These are phyloP conservation scores for Brassica balearica DNA, from an alignment of 441 rosid genomes.

Conservation along the genomic window DNA sequence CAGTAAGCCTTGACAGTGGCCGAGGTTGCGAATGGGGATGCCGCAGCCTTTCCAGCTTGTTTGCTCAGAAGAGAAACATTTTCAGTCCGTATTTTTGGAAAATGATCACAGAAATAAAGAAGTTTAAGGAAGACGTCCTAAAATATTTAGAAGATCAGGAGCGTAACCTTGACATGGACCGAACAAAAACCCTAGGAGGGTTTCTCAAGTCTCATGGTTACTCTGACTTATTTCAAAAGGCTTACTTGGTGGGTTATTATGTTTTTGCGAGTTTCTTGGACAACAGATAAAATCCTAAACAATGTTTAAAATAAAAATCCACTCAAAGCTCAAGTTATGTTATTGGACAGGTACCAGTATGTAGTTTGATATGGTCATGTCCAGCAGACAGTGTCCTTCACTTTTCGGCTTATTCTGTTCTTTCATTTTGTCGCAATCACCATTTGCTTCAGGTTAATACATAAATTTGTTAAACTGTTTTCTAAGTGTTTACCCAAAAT, in stretches of 20 bases:
- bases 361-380: slow-evolving; percentile 84
- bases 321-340: neutral
- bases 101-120: slow-evolving; percentile 67
- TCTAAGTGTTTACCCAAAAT: neutral
- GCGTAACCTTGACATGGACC: slow-evolving; percentile 57
- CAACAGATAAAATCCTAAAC: neutral
- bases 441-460: slow-evolving; percentile 72
- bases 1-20: slow-evolving; percentile 76
- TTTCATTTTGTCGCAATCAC: slow-evolving; percentile 80
- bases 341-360: slow-evolving; percentile 62
- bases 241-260: slow-evolving; percentile 70
- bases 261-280: neutral
- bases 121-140: slow-evolving; percentile 66
- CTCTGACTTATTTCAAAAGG: slow-evolving; percentile 76
- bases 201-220: slow-evolving; percentile 64
- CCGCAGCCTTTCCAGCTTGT: slow-evolving; percentile 69
- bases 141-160: slow-evolving; percentile 70
- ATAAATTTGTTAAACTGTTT: neutral
- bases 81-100: slow-evolving; percentile 74
- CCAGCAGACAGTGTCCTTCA: slow-evolving; percentile 64
- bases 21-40: slow-evolving; percentile 86
- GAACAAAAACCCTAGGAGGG: slow-evolving; percentile 65
- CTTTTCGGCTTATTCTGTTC: slow-evolving; percentile 76
- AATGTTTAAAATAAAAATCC: neutral
- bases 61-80: slow-evolving; percentile 70